Base-by-base conservation (phyloP, 2,329 filamentous ascomycete genomes). In the Cercospora sojina region DNA sequence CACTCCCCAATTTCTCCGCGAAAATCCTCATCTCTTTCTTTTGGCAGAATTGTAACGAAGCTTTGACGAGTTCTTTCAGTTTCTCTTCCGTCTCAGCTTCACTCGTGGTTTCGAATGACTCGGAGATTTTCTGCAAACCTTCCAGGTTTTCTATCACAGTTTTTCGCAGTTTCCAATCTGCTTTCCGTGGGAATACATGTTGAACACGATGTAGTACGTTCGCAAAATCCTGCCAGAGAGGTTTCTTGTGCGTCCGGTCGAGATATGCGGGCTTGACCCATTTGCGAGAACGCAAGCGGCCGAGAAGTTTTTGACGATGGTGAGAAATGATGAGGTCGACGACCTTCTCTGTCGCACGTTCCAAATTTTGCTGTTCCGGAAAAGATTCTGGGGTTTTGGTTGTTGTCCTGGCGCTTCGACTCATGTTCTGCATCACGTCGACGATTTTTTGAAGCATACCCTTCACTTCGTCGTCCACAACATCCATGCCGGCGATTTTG, bases 401-500 rank as follows among this genome's bases (percentile, higher is more conserved):
- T 38, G 9, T 13, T 27, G 12, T 25, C 13, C 49, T 47, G 9
- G 20, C n/a, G 47, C 10, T 13, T 43, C 49, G 60, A 41, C 20
- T 41, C 41, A 47, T 13, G 5, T 43, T 16, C 41, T 65, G 63
- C 27, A 68, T 59, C 23, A 57, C 43, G 7, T 43, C 32, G 29
- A 55, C 27, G 18, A 65, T 58, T 8, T 65, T 31, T 10, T 29
- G 25, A 9, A 68, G 55, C 66, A 68, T 68, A 13, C 13, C 27
- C 38, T 59, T 43, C 23, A 68, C 63, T 4, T 43, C 64, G 10
- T 60, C 59, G 31, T 68, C 66, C 4, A 65, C 64, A 10, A 68
- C 47, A 9, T 65, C 66, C 66, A 68, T 68, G n/a, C 66, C 66
- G 10, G 66, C 66, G 10, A 68, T 43, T 43, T 57, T 62, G 51